Evolutionary conservation across 495 filamentous ascomycete genomes (phyloP).

Genomic region (Chlorociboria aeruginascens): DNA sequence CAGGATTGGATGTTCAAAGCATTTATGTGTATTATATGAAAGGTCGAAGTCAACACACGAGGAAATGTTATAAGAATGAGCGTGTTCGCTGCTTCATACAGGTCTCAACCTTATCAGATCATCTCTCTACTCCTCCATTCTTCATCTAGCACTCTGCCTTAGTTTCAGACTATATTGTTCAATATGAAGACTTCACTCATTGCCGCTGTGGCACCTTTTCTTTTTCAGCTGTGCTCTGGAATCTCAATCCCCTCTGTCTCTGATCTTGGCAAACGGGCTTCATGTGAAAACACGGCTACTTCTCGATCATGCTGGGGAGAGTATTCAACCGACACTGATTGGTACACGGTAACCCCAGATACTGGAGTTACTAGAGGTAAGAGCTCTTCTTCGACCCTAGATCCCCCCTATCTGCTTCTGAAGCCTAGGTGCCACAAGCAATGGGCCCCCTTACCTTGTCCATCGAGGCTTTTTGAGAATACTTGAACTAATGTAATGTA

Average conservation of each 20-base stretch:
- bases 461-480: not conserved
- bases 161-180: not conserved
- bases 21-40: too few species aligned
- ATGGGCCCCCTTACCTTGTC: not conserved
- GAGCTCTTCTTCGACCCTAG: not conserved
- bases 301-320: constrained; percentile 30
- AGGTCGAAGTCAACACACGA: too few species aligned
- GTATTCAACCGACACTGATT: constrained; percentile 45
- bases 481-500: not conserved
- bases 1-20: too few species aligned
- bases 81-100: too few species aligned
- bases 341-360: constrained; percentile 32
- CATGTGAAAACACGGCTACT: constrained; percentile 27
- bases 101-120: too few species aligned
- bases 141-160: too few species aligned
- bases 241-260: constrained; percentile 10
- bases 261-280: not conserved
- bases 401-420: too few species aligned
- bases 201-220: not conserved
- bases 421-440: too few species aligned
- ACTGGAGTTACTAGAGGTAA: constrained; percentile 32
- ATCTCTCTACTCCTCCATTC: too few species aligned
- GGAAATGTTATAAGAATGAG: too few species aligned
- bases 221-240: constrained; percentile 3
- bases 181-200: constrained; percentile 7